Evolutionary conservation across 1,139 yeast genomes (phyloP), one percentile per base, ranked within the genome.

Genomic region (Geotrichum cucujoidarum): DNA sequence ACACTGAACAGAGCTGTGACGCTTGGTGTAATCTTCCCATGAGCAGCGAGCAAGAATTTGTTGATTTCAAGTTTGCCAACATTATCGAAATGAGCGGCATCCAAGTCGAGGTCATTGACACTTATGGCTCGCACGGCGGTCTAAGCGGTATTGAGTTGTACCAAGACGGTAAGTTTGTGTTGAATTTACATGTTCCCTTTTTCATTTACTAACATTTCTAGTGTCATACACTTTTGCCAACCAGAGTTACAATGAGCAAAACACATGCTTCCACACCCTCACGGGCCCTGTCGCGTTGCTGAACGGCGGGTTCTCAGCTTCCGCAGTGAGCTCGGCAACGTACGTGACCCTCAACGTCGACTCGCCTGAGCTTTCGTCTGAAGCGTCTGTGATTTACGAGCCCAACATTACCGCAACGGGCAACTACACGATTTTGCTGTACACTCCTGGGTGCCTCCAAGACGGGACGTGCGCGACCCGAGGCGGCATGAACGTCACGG

Each of bases 51-150:
- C 48, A 73, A 1, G 67, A 71, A 21, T 88, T 73, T 61, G 92
- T 85, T 60, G 97, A 90, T 55, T 92, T 87, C 68, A 80, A 82
- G 1, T 86, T 92, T 61, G 85, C 81, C 43, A 83, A 92, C 61
- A 67, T 74, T 13, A 69, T 92, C 2, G 76, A 75, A n/a, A 78
- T 88, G 47, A 71, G 76, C 43, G 72, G 76, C 30, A 61, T 92
- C 20, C 80, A 82, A 22, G 68, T 92, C n/a, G 77, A 84, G 49
- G 74, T 89, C 1, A 62, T 81, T 40, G 83, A 76, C 36, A 83
- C 84, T 66, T 81, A 82, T 62, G 96, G 95, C 1, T 57, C 69
- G 7, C 74, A 74, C 44, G 90, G 86, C 30, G 86, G 81, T 1
- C 66, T 92, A 4, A 67, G 78, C 0, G 96, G 95, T 0, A 68